These are phyloP conservation scores for Cryptosporidium tyzzeri DNA, from an alignment of 169 alveolate species.

Conservation along the genomic window DNA sequence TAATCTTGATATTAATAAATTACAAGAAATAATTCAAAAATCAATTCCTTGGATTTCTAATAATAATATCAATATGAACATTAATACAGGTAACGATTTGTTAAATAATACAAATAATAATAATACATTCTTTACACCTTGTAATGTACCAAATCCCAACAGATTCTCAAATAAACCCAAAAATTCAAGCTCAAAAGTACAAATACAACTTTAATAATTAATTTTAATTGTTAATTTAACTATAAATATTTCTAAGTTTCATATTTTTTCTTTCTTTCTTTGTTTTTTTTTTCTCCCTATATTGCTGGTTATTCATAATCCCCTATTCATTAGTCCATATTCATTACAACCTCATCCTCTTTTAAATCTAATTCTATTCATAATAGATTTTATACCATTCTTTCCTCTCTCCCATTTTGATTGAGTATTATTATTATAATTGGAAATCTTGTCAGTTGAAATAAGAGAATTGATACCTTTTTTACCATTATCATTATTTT, in stretches of 20 bases:
- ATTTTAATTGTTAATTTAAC: background rate
- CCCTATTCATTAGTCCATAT: too few species aligned
- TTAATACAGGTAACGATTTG: background rate
- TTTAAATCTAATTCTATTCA: background rate
- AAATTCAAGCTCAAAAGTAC: constrained; percentile 23
- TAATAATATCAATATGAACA: background rate
- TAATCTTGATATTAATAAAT: background rate
- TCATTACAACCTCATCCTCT: background rate
- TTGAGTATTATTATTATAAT: background rate
- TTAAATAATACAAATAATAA: background rate
- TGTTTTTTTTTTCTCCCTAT: background rate
- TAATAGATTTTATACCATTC: background rate
- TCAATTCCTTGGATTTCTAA: constrained; percentile 14
- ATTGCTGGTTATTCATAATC: too few species aligned
- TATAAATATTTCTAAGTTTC: background rate
- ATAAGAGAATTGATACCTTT: too few species aligned
- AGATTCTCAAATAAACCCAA: constrained; percentile 62
- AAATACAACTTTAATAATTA: constrained; percentile 43
- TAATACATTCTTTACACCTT: constrained; percentile 24
- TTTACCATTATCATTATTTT: too few species aligned
- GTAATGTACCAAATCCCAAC: constrained; percentile 51
- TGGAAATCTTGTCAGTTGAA: too few species aligned
- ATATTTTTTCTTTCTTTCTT: too few species aligned
- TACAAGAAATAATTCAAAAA: constrained; percentile 33
- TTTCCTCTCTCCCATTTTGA: background rate